Evolutionary conservation across 768 basidiomycete genomes (phyloP).

Genomic region (Artomyces pyxidatus): DNA sequence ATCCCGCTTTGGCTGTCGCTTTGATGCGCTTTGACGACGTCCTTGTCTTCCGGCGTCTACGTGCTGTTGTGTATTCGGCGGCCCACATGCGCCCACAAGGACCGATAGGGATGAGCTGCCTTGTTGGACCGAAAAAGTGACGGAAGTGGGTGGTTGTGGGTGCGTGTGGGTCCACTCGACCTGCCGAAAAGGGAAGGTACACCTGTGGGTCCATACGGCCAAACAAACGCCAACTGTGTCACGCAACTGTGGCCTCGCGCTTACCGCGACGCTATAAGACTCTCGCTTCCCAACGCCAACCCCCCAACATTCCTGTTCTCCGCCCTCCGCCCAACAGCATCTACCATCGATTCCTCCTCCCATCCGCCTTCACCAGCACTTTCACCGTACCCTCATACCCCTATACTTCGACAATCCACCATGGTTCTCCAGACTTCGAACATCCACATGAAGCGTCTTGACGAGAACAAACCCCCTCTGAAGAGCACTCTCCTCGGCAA

Average conservation of each 20-base stretch:
- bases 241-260: background rate
- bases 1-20: too few relatives aligned
- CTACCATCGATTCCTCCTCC: background rate
- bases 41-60: too few relatives aligned
- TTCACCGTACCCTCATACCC: background rate
- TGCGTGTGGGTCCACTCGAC: background rate
- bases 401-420: background rate
- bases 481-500: background rate
- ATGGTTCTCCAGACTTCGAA: slow-evolving; percentile 2
- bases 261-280: background rate
- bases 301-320: background rate
- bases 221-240: background rate
- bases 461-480: slow-evolving; percentile 1
- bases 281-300: background rate
- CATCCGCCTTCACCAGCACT: background rate
- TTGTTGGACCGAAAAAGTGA: too few relatives aligned
- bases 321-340: background rate
- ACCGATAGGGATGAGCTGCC: too few relatives aligned
- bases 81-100: too few relatives aligned
- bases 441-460: background rate
- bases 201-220: background rate
- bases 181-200: background rate
- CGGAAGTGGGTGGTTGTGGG: background rate
- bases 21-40: too few relatives aligned
- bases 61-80: too few relatives aligned